These are phyloP conservation scores for Microcos paniculata DNA, from an alignment of 345 rosid genomes.

Conservation along the genomic window DNA sequence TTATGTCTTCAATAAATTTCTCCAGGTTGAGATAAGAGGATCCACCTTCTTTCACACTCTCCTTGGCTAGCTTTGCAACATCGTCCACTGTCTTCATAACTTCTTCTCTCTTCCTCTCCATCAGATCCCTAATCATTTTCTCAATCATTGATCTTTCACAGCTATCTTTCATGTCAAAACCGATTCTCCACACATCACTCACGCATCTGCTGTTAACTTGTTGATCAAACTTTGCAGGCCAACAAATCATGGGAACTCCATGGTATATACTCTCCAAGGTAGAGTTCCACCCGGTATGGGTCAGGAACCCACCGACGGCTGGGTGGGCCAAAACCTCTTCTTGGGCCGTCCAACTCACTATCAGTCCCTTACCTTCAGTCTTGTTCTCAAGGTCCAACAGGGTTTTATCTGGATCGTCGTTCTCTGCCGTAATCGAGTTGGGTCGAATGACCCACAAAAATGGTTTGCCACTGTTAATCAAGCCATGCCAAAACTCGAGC, in stretches of 20 bases:
- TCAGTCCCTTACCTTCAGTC: conserved; percentile 10
- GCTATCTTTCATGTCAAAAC: conserved; percentile 52
- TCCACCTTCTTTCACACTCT: conserved; percentile 35
- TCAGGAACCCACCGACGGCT: conserved; percentile 46
- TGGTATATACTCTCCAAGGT: conserved; percentile 42
- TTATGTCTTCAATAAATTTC: conserved; percentile 27
- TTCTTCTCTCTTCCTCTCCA: conserved; percentile 41
- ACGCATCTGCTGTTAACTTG: conserved; percentile 42
- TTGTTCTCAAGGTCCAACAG: conserved; percentile 23
- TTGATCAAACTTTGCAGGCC: conserved; percentile 53
- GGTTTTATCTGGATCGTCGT: not conserved
- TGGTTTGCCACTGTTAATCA: conserved; percentile 29
- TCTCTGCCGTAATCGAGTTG: not conserved
- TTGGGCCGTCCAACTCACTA: conserved; percentile 49
- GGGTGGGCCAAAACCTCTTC: conserved; percentile 43
- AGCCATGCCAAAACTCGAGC: conserved; percentile 45
- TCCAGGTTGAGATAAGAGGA: conserved; percentile 36
- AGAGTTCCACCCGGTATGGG: conserved; percentile 58
- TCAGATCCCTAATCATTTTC: conserved; percentile 43
- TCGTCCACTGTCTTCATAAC: conserved; percentile 20
- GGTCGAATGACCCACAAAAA: conserved; percentile 50
- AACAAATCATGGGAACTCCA: conserved; percentile 51
- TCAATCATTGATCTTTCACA: conserved; percentile 40
- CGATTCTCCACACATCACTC: conserved; percentile 41
- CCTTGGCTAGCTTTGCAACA: conserved; percentile 28